phyloP scores from a whole-genome alignment of 192 early-diverging fungal species.

The Chytriomyces hyalinus region DNA sequence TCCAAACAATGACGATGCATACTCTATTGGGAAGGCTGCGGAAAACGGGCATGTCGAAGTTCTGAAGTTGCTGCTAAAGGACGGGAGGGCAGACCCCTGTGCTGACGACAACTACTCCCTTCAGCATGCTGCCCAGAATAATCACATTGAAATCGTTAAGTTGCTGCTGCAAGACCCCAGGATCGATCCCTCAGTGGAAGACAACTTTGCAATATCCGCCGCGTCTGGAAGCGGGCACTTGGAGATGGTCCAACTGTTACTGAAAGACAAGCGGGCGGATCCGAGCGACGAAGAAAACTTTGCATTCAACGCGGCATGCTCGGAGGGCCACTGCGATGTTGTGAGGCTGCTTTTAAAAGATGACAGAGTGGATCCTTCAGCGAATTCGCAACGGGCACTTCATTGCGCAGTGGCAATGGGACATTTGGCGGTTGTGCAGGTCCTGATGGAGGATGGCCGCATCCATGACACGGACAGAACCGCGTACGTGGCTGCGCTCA shows the following conservation, averaged over 20 bases:
- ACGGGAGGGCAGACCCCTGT: neutral
- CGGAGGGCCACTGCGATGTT: constrained; percentile 5
- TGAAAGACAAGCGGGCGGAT: neutral
- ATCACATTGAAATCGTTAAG: constrained; percentile 3
- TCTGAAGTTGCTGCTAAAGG: neutral
- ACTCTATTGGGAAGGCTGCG: neutral
- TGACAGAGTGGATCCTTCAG: constrained; percentile 31
- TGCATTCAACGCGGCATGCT: neutral
- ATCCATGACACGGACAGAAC: neutral
- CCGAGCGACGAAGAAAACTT: neutral
- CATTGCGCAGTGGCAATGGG: neutral
- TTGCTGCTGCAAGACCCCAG: constrained; percentile 1
- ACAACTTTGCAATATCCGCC: neutral
- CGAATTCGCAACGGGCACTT: neutral
- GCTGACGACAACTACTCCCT: neutral
- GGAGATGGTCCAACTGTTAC: neutral
- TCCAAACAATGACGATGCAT: neutral
- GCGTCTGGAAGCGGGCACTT: too few relatives aligned
- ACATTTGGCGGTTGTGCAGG: constrained; percentile 20
- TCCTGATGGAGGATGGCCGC: neutral
- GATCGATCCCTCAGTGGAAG: neutral
- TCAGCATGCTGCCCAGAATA: neutral
- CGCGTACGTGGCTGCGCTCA: constrained; percentile 2
- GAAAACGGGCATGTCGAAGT: constrained; percentile 1
- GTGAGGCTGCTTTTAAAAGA: constrained; percentile 30